Base-by-base conservation (phyloP, 768 basidiomycete genomes). In the Tulasnella sp. region DNA sequence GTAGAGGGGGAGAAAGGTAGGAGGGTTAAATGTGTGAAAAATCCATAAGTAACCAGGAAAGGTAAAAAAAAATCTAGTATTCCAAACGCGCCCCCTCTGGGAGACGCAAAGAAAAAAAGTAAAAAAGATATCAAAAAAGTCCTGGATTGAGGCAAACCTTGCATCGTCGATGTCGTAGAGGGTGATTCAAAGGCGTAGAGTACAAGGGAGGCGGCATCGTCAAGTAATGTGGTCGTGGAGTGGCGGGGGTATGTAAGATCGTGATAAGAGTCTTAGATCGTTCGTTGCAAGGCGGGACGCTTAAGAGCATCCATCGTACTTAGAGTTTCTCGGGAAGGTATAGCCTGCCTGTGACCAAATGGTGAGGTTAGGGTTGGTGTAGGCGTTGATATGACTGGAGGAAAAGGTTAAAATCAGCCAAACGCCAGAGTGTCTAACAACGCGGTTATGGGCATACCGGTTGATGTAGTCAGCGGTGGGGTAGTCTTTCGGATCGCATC, bases 301-400 rank as follows among this genome's bases (percentile, higher is more conserved):
- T 34, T 64, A 64, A 34, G 58, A 84, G 78, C 84, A 85, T 29
- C 83, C 82, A 78, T 84, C 81, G 67, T 79, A 79, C 19, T 79
- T 42, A 8, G 83, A 85, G 81, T 95, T 96, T 52, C 89, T 84
- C 22, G 96, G 96, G 83, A 91, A 92, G 0, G 84, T 84, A 80
- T 92, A 88, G 54, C 92, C 92, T 1, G 90, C 94, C 79, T 88
- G 86, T 2, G 84, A 86, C 95, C 96, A 97, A 68, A 91, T 92
- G 37, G 96, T 96, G 64, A 93, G 82, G 81, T 97, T 96, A 25
- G 94, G 86, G 81, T 97, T 90, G 74, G 83, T 86, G 81, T 96
- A 97, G 72, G 91, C 87, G 71, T 87, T 85, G 67, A 84, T 76
- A 81, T 88, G 87, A 6, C 84, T 84, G 64, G 67, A 74, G 29